Percentiles rank a stretch among this genome's conserved stretches.
Evolutionary conservation across 1,139 yeast genomes (phyloP).

Genomic region (Taphrina pruni): DNA sequence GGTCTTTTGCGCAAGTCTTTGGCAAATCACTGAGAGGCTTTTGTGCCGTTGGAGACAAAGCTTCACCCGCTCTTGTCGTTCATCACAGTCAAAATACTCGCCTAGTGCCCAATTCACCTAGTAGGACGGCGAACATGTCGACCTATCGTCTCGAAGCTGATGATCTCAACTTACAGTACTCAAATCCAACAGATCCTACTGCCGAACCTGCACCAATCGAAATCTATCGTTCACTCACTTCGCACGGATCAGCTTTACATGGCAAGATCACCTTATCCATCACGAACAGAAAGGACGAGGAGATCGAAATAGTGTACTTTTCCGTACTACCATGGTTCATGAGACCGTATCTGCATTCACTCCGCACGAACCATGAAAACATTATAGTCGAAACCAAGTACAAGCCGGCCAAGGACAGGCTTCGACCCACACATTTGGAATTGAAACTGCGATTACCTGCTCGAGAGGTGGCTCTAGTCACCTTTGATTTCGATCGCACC

Average conservation of each 20-base stretch:
- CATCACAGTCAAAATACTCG: slow-evolving; percentile 20
- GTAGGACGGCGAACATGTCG: background rate
- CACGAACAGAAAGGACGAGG: slow-evolving; percentile 62
- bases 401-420: slow-evolving; percentile 78
- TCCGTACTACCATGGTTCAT: slow-evolving; percentile 95
- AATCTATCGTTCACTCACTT: slow-evolving; percentile 76
- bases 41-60: slow-evolving; percentile 33
- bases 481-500: slow-evolving; percentile 85
- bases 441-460: slow-evolving; percentile 70
- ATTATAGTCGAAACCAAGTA: slow-evolving; percentile 65
- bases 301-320: slow-evolving; percentile 65
- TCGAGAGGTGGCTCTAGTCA: slow-evolving; percentile 63
- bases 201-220: slow-evolving; percentile 64
- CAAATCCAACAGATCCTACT: slow-evolving; percentile 4
- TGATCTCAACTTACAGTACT: slow-evolving; percentile 15
- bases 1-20: slow-evolving; percentile 68
- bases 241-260: slow-evolving; percentile 38
- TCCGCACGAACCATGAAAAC: slow-evolving; percentile 52
- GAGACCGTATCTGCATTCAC: slow-evolving; percentile 77
- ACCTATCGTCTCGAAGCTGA: slow-evolving; percentile 16
- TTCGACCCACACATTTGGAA: slow-evolving; percentile 84
- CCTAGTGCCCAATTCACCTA: slow-evolving; percentile 16
- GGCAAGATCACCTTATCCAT: slow-evolving; percentile 87
- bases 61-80: slow-evolving; percentile 1
- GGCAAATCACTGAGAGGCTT: slow-evolving; percentile 42